Evolutionary conservation across 345 rosid genomes (phyloP).

Genomic region (Aquilaria sinensis): DNA sequence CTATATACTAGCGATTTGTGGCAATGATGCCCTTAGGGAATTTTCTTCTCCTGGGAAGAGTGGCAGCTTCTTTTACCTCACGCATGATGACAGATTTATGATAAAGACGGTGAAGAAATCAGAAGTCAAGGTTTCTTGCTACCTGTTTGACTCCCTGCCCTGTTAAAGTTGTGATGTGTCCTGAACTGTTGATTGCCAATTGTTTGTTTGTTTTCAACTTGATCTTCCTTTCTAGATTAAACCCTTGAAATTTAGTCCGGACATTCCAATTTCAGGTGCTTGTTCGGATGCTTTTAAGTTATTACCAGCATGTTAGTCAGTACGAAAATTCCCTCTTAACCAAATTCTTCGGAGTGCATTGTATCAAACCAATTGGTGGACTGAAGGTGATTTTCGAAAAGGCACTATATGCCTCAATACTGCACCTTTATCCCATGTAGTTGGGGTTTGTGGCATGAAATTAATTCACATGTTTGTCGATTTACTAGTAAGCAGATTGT

Average conservation of each 20-base stretch:
- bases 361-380: conserved; percentile 59
- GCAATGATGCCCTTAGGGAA: conserved; percentile 62
- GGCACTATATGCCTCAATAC: background rate
- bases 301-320: conserved; percentile 58
- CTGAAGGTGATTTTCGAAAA: conserved; percentile 30
- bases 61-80: conserved; percentile 63
- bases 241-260: background rate
- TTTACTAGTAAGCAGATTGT: background rate
- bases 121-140: conserved; percentile 53
- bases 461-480: background rate
- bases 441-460: background rate
- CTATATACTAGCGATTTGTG: conserved; percentile 69
- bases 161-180: background rate
- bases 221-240: background rate
- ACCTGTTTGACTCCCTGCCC: background rate
- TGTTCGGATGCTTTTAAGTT: conserved; percentile 54
- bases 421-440: background rate
- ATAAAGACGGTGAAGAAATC: conserved; percentile 74
- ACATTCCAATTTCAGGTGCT: conserved; percentile 36
- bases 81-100: conserved; percentile 66
- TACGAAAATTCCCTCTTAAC: conserved; percentile 62
- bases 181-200: background rate
- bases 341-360: conserved; percentile 69
- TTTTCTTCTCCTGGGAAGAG: conserved; percentile 79
- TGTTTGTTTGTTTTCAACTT: background rate